A percentile compares a stretch with the other conserved stretches of the same genome.
These are phyloP conservation scores for Volvariella volvacea DNA, from an alignment of 1,284 basidiomycete species.

Conservation along the genomic window DNA sequence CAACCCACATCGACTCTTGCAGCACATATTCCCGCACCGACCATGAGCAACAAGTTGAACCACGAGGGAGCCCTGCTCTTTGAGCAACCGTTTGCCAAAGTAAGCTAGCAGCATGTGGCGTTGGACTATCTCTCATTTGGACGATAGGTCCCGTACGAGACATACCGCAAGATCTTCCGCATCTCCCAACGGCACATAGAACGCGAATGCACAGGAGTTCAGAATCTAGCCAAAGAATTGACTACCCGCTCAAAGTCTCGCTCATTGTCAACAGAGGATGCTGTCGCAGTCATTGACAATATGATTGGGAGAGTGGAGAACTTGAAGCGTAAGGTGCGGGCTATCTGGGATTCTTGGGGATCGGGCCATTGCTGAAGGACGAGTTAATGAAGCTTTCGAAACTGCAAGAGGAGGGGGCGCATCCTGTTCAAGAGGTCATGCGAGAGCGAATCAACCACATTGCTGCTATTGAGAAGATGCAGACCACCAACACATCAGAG, in stretches of 20 bases:
- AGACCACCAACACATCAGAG: slow-evolving; percentile 44
- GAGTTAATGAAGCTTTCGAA: slow-evolving; percentile 54
- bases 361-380: slow-evolving; percentile 7
- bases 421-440: slow-evolving; percentile 65
- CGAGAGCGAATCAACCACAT: slow-evolving; percentile 70
- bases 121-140: slow-evolving; percentile 12
- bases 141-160: slow-evolving; percentile 76
- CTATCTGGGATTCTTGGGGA: slow-evolving; percentile 4
- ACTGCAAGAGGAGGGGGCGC: slow-evolving; percentile 57
- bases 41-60: slow-evolving; percentile 49
- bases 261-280: slow-evolving; percentile 34
- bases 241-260: slow-evolving; percentile 29
- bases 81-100: slow-evolving; percentile 81
- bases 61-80: slow-evolving; percentile 78
- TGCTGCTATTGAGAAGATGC: slow-evolving; percentile 49
- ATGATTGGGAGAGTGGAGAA: slow-evolving; percentile 73
- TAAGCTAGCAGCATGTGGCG: slow-evolving; percentile 25
- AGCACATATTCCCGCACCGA: background rate
- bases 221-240: slow-evolving; percentile 49
- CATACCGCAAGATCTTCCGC: slow-evolving; percentile 78
- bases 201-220: slow-evolving; percentile 62
- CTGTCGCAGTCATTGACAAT: slow-evolving; percentile 56
- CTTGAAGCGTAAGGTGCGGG: slow-evolving; percentile 76
- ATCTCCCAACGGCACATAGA: slow-evolving; percentile 76
- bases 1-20: no score